Conservation (phyloP, 2,329 filamentous ascomycete genomes). For the Neocucurbitaria cava region DNA sequence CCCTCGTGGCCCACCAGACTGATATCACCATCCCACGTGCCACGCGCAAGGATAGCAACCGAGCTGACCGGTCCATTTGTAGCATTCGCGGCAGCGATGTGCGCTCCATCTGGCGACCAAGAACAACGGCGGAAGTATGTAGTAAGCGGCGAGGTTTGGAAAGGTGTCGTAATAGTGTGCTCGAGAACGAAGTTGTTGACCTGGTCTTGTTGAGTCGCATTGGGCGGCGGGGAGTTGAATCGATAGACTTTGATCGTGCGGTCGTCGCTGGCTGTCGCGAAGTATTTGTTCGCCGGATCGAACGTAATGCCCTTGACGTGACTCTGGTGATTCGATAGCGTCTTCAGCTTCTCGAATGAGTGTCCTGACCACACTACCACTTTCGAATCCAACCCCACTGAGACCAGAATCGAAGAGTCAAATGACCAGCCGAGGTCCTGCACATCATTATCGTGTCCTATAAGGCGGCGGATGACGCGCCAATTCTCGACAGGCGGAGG, state of each 20-base stretch:
- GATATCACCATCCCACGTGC: slow-evolving; percentile 94
- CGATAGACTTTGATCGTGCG: slow-evolving; percentile 95
- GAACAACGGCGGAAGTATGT: slow-evolving; percentile 97
- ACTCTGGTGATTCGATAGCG: slow-evolving; percentile 88
- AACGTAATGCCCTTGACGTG: slow-evolving; percentile 99
- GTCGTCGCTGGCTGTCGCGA: slow-evolving; percentile 96
- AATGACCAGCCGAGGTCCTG: slow-evolving; percentile 97
- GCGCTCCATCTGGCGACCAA: slow-evolving; percentile 96
- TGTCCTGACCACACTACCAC: slow-evolving; percentile 98
- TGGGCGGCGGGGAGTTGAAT: slow-evolving; percentile 85
- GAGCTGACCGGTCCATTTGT: slow-evolving; percentile 97
- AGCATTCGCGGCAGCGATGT: slow-evolving; percentile 95
- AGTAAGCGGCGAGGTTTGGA: slow-evolving; percentile 88
- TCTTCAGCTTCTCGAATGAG: slow-evolving; percentile 98
- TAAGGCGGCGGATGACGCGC: slow-evolving; percentile 91
- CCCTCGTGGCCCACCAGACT: slow-evolving; percentile 97
- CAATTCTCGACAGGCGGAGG: slow-evolving; percentile 95
- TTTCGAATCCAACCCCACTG: slow-evolving; percentile 95
- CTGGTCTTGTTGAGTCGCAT: slow-evolving; percentile 93
- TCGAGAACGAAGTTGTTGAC: slow-evolving; percentile 96
- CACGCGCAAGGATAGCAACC: slow-evolving; percentile 92
- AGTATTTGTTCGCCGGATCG: slow-evolving; percentile 98
- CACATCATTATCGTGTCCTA: slow-evolving; percentile 98
- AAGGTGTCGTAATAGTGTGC: slow-evolving; percentile 86
- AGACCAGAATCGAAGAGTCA: slow-evolving; percentile 94